Evolutionary conservation across 108 stramenopile species (phyloP).

Genomic region (Schizochytrium sp.): DNA sequence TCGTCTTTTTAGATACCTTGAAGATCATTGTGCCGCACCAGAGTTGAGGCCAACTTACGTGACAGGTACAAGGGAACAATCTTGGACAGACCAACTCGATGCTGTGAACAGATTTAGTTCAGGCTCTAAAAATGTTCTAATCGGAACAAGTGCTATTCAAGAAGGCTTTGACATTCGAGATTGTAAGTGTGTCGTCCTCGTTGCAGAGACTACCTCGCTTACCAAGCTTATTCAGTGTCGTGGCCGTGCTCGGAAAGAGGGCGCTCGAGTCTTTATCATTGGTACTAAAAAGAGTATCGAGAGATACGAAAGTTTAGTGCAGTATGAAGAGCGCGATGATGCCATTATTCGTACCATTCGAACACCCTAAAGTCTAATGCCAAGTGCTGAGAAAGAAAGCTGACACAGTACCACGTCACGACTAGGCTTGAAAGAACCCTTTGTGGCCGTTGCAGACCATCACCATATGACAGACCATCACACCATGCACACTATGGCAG

Average conservation of each 20-base stretch:
- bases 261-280: not conserved
- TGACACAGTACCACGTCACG: too few species aligned
- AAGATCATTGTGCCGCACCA: not conserved
- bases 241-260: not conserved
- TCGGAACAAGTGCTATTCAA: not conserved
- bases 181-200: not conserved
- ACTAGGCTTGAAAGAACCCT: too few species aligned
- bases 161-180: slow-evolving; percentile 1
- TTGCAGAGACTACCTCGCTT: not conserved
- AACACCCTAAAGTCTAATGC: too few species aligned
- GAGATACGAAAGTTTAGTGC: not conserved
- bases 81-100: not conserved
- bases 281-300: not conserved
- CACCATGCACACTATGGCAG: too few species aligned
- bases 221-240: not conserved
- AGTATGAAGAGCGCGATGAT: too few species aligned
- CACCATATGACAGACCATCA: too few species aligned
- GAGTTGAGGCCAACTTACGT: not conserved
- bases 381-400: too few species aligned
- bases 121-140: not conserved
- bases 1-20: not conserved
- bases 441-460: too few species aligned
- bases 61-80: not conserved
- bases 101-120: not conserved
- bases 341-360: too few species aligned